Base-by-base conservation (phyloP, 2,329 filamentous ascomycete genomes). In the Emericellopsis atlantica region DNA sequence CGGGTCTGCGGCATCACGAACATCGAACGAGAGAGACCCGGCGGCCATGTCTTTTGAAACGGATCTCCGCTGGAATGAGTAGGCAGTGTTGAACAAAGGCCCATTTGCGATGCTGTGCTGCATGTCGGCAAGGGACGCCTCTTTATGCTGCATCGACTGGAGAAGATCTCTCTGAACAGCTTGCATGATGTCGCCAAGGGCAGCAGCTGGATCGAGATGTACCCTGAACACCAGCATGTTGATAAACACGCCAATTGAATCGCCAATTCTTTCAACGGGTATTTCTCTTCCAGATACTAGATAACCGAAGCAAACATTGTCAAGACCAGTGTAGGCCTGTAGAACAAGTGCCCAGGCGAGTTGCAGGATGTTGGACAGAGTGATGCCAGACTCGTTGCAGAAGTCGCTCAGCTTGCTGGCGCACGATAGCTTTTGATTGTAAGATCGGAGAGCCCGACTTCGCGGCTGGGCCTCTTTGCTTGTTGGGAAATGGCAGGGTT, bases 171-270 rank as follows among this genome's bases (percentile, higher is more conserved):
- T 62, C 0, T 69, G 55, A 2, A 66, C 50, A 14, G 65, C 58
- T 1, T 49, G 44, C 15, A 72, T 53, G 0, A 59, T 44, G 35
- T 59, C 40, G 44, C 51, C 43, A 32, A 55, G 45, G 14, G 29
- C 38, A n/a, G 38, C 40, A 14, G 26, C 18, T 11, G 37, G 21
- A n/a, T 39, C 22, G 51, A 67, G 44, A 43, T 56, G 51, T 6
- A 71, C 56, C n/a, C 67, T 63, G 43, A 67, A 74, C 32, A 69
- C 65, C 4, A 76, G 60, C 66, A 75, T 75, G 46, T 73, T 74
- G 48, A 76, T 72, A 35, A 76, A 72, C 22, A 63, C 59, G 0
- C 73, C 73, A 9, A 71, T 59, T 2, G 68, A 61, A 2, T 69
- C 57, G 2, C 63, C 56, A 12, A 74, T 66, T 3, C 64, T 61